Conservation (phyloP, 441 rosid species). For the Mallotus repandus region DNA sequence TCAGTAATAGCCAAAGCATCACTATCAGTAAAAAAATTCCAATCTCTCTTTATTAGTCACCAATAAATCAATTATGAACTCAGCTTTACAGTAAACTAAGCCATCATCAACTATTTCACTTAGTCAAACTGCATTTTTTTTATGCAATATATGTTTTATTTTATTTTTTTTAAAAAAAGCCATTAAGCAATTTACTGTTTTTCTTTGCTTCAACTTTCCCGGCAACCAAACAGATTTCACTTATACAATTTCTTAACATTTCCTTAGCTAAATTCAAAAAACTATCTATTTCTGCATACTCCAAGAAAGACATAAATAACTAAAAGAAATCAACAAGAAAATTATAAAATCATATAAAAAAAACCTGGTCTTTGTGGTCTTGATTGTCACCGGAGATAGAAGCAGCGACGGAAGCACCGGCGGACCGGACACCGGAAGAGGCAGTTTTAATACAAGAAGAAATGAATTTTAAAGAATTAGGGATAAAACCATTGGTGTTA, state of each 20-base stretch:
- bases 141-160: background rate
- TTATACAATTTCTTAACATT: background rate
- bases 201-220: constrained; percentile 11
- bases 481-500: constrained; percentile 60
- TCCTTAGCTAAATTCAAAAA: too few species aligned
- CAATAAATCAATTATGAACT: background rate
- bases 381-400: constrained; percentile 63
- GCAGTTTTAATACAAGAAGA: constrained; percentile 88
- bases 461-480: constrained; percentile 76
- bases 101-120: background rate
- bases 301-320: background rate
- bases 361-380: constrained; percentile 76
- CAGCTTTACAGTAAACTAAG: background rate
- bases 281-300: too few species aligned
- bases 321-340: background rate
- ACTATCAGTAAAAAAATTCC: too few species aligned
- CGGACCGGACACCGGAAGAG: constrained; percentile 87
- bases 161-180: too few species aligned
- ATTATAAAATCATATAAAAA: background rate
- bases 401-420: constrained; percentile 80
- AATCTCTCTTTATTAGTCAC: too few species aligned
- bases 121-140: background rate
- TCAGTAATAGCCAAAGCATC: too few species aligned
- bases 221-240: constrained; percentile 11
- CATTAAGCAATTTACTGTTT: too few species aligned